Percentiles rank a stretch among this genome's conserved stretches.
These are phyloP conservation scores for Paracoccidioides brasiliensis DNA, from an alignment of 2,329 filamentous ascomycete genomes.

Conservation along the genomic window DNA sequence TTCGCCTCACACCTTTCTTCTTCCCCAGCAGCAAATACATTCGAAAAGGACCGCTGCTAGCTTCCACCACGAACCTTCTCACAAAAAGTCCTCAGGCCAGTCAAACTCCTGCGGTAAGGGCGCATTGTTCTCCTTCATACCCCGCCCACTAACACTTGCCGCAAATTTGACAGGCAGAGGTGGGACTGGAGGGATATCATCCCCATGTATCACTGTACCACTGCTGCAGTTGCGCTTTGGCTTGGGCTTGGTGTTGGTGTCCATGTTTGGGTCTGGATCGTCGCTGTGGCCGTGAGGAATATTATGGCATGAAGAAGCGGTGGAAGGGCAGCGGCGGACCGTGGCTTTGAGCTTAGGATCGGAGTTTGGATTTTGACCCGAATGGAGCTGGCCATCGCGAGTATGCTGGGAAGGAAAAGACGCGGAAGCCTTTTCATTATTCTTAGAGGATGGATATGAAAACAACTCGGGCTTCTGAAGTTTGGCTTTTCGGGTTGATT, in stretches of 20 bases:
- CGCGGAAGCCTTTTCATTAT: not conserved
- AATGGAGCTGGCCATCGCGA: not conserved
- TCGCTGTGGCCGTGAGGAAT: not conserved
- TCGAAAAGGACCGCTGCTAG: not conserved
- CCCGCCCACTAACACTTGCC: conserved; percentile 7
- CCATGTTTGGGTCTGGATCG: not conserved
- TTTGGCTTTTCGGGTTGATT: not conserved
- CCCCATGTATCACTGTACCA: conserved; percentile 10
- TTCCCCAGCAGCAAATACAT: too few relatives aligned
- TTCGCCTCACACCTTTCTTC: too few relatives aligned
- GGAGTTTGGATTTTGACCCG: not conserved
- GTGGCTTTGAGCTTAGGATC: not conserved
- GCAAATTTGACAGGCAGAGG: conserved; percentile 22
- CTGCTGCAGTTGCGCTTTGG: not conserved
- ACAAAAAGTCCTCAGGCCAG: conserved; percentile 35
- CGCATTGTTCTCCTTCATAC: conserved; percentile 13
- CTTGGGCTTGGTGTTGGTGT: conserved; percentile 1
- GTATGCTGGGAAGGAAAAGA: not conserved
- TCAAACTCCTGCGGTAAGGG: conserved; percentile 20
- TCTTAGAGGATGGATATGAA: not conserved
- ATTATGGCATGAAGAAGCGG: conserved; percentile 1
- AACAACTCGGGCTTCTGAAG: not conserved
- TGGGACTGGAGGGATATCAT: conserved; percentile 29
- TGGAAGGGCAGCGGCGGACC: not conserved
- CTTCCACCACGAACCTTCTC: not conserved